These are phyloP conservation scores for Dipteronia dyeriana DNA, from an alignment of 345 rosid genomes.

Conservation along the genomic window DNA sequence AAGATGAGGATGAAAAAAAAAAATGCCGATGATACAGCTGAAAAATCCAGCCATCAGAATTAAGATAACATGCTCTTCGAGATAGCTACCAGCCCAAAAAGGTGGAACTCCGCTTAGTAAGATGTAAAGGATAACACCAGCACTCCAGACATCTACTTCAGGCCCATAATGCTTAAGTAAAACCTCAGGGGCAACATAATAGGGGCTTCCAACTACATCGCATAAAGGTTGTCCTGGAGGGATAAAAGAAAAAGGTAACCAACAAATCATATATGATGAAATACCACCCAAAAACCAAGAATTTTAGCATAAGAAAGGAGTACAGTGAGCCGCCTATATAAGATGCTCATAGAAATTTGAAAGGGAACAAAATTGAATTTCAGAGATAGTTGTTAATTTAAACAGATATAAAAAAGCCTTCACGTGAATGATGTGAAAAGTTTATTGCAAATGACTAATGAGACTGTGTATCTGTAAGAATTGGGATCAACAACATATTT, in stretches of 20 bases:
- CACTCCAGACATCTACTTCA: slow-evolving; percentile 94
- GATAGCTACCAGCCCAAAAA: slow-evolving; percentile 80
- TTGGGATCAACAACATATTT: neutral
- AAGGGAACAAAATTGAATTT: neutral
- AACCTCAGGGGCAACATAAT: slow-evolving; percentile 98
- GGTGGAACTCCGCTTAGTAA: slow-evolving; percentile 96
- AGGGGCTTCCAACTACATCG: slow-evolving; percentile 98
- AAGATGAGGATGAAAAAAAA: neutral
- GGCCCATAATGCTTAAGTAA: slow-evolving; percentile 87
- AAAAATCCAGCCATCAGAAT: neutral
- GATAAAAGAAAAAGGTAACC: slow-evolving; percentile 14
- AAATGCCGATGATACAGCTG: neutral
- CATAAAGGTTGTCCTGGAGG: slow-evolving; percentile 67
- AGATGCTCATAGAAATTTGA: slow-evolving; percentile 4
- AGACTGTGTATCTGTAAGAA: neutral
- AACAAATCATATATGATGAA: slow-evolving; percentile 11
- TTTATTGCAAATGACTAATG: neutral
- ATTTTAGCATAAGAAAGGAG: neutral
- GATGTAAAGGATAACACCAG: slow-evolving; percentile 94
- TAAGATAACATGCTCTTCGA: neutral
- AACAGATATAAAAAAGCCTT: neutral
- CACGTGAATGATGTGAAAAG: neutral
- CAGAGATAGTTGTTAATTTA: neutral
- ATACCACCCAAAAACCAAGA: neutral
- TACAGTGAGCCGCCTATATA: neutral